Percentiles rank a stretch among this genome's conserved stretches.
Conservation (phyloP, 495 filamentous ascomycete species). For the Talaromyces liani region DNA sequence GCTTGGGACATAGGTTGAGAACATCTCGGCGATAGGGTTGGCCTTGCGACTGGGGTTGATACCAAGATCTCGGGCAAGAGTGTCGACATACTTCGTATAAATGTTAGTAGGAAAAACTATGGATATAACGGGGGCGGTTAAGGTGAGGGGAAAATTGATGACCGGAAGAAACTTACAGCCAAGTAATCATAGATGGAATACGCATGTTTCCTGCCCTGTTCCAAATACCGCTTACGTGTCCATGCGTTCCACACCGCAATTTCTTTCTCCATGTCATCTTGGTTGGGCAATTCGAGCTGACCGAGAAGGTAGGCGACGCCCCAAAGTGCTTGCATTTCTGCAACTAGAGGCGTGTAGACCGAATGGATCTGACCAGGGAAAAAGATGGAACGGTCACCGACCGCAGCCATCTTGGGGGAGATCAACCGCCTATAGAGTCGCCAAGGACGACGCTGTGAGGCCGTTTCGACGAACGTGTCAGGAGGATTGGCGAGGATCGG, state of each 20-base stretch:
- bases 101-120: neutral
- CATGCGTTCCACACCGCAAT: conserved; percentile 29
- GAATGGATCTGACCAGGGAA: conserved; percentile 50
- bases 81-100: conserved; percentile 15
- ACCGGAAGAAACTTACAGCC: neutral
- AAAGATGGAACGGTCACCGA: conserved; percentile 53
- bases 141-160: neutral
- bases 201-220: conserved; percentile 15
- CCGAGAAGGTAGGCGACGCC: conserved; percentile 48
- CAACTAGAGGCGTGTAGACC: conserved; percentile 47
- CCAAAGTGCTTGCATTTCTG: conserved; percentile 64
- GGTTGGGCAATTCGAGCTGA: conserved; percentile 18
- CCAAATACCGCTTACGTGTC: conserved; percentile 30
- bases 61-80: conserved; percentile 13
- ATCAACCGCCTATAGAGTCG: conserved; percentile 59
- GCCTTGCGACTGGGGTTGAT: conserved; percentile 14
- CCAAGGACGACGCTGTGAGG: conserved; percentile 7
- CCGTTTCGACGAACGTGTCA: neutral
- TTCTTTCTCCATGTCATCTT: conserved; percentile 22
- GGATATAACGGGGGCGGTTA: neutral
- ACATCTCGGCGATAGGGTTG: conserved; percentile 14
- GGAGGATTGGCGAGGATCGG: conserved; percentile 11
- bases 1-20: conserved; percentile 11
- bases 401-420: conserved; percentile 20
- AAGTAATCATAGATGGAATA: conserved; percentile 23